Evolutionary conservation across 164 flowering plant species (phyloP), one percentile per base, ranked within the genome.

Genomic region (Sedum album): DNA sequence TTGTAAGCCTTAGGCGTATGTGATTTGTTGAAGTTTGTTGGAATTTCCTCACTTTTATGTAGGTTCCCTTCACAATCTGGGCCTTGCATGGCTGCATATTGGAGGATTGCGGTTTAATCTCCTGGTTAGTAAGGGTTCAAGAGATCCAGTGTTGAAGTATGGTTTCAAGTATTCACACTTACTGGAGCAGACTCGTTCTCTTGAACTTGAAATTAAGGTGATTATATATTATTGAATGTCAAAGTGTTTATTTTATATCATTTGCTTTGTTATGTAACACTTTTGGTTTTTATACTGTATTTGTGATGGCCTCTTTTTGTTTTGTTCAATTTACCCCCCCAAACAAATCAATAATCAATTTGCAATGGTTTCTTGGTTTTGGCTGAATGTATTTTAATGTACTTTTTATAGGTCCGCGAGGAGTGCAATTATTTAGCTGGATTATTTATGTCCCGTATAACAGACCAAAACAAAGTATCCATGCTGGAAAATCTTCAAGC

Each of bases 151-250:
- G 66, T 67, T 78, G 68, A 94, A 91, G 73, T 86, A 88, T 73
- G 67, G 79, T 67, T 72, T 73, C 68, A 91, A 87, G 80, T 72
- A 78, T 68, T 78, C 83, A 49, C 83, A 78, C 49, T 57, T 91
- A 63, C 65, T 66, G 60, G 88, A 85, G 57, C 90, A 76, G 77
- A 87, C 85, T 67, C 68, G 84, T 51, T 76, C 74, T 28, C 83
- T 88, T 74, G 78, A 83, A 69, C 85, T 85, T 73, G 96, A 94
- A 73, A 82, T 75, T n/a, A 70, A 91, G 93, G 98, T 91, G 73
- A 31, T 3, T 33, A 68, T 31, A 15, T 39, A 4, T 30, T 25
- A 3, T 65, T 44, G 15, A 14, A 1, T 31, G 44, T 18, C 36
- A 31, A 30, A 30, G n/a, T 31, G 7, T 10, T 30, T 17, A 2